Evolutionary conservation across 768 basidiomycete species (phyloP).

Genomic region (Hygrocybe punicea): DNA sequence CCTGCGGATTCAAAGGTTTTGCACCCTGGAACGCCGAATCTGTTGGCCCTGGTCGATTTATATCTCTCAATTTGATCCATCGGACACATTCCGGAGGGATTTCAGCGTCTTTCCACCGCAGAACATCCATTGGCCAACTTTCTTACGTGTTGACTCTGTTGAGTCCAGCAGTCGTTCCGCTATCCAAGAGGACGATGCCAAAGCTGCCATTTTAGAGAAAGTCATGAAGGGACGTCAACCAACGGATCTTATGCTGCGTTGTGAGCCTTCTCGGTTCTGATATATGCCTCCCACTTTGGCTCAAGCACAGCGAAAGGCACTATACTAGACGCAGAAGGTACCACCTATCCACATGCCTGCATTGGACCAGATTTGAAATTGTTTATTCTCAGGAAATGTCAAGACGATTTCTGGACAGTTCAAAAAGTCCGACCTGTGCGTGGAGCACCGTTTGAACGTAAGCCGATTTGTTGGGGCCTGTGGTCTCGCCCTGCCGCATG

Average conservation of each 20-base stretch:
- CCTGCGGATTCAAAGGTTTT: background rate
- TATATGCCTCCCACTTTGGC: background rate
- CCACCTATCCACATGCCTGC: slow-evolving; percentile 13
- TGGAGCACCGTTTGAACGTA: slow-evolving; percentile 87
- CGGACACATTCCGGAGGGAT: background rate
- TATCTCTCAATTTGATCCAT: background rate
- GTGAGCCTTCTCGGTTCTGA: slow-evolving; percentile 48
- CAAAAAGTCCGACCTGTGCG: slow-evolving; percentile 84
- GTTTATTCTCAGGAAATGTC: slow-evolving; percentile 59
- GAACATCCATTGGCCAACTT: slow-evolving; percentile 32
- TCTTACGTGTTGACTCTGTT: slow-evolving; percentile 20
- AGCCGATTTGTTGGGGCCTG: slow-evolving; percentile 31
- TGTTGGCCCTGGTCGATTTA: background rate
- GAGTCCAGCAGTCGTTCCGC: slow-evolving; percentile 34
- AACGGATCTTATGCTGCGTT: slow-evolving; percentile 85
- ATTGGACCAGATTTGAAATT: slow-evolving; percentile 11
- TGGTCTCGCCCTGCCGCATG: background rate
- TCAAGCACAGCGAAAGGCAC: slow-evolving; percentile 55
- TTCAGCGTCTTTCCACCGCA: background rate
- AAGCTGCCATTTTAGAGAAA: slow-evolving; percentile 74
- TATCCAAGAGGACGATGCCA: slow-evolving; percentile 65
- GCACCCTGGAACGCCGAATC: background rate
- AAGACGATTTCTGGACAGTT: slow-evolving; percentile 87
- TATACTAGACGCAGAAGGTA: slow-evolving; percentile 80
- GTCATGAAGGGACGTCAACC: slow-evolving; percentile 86